Conservation (phyloP, 495 filamentous ascomycete species). For the Melanomma pulvis-pyrius region DNA sequence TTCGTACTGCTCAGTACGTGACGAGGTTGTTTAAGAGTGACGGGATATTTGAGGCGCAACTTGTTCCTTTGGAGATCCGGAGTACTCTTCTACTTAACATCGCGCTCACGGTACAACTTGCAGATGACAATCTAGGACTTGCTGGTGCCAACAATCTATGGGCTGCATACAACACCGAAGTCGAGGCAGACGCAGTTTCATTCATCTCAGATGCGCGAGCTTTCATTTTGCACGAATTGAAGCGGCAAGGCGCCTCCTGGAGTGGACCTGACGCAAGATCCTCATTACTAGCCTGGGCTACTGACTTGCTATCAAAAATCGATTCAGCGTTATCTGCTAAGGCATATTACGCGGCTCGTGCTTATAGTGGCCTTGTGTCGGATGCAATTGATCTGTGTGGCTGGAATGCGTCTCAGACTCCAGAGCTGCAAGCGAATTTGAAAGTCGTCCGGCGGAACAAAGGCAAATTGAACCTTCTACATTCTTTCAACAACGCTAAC, state of each 20-base stretch:
- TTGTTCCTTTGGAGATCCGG: constrained; percentile 13
- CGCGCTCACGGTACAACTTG: constrained; percentile 59
- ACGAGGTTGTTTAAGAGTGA: constrained; percentile 54
- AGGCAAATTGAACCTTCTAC: constrained; percentile 1
- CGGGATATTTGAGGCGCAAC: constrained; percentile 25
- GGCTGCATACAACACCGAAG: constrained; percentile 50
- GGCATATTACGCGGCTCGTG: constrained; percentile 42
- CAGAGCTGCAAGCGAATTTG: constrained; percentile 18
- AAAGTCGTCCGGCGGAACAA: constrained; percentile 27
- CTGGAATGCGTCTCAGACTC: constrained; percentile 16
- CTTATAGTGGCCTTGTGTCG: constrained; percentile 34
- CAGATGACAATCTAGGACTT: constrained; percentile 66
- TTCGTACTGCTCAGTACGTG: constrained; percentile 73
- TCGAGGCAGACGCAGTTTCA: constrained; percentile 62
- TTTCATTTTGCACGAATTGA: constrained; percentile 56
- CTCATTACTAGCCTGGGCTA: constrained; percentile 29
- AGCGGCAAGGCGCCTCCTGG: constrained; percentile 26
- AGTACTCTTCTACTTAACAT: constrained; percentile 49
- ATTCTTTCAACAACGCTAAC: constrained; percentile 13
- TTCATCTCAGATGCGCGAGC: constrained; percentile 61
- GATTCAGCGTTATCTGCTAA: constrained; percentile 22
- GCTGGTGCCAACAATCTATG: constrained; percentile 60
- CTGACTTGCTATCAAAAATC: constrained; percentile 27
- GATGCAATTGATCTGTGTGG: constrained; percentile 40
- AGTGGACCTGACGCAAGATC: neutral